phyloP scores from a whole-genome alignment of 805 yeast species.

The Soucietia sequanensis region DNA sequence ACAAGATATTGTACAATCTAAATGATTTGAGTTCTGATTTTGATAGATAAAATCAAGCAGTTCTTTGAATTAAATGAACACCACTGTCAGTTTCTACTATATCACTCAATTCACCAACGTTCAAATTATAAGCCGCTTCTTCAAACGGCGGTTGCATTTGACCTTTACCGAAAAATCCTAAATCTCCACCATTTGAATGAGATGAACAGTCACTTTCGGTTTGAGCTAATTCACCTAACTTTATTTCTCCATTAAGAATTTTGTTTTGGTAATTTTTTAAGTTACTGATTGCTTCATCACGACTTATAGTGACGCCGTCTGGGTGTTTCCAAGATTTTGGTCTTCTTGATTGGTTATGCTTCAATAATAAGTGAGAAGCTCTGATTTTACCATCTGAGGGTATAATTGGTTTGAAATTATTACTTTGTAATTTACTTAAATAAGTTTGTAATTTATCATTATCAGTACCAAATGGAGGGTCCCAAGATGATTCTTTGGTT shows the following conservation, averaged over 20 bases:
- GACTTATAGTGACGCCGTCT: constrained; percentile 68
- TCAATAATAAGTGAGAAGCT: constrained; percentile 78
- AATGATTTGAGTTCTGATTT: no score
- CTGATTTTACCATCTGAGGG: constrained; percentile 58
- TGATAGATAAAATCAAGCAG: constrained; percentile 58
- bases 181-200: constrained; percentile 84
- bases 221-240: constrained; percentile 69
- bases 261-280: constrained; percentile 55
- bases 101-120: constrained; percentile 80
- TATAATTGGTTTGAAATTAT: constrained; percentile 46
- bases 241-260: constrained; percentile 61
- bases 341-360: constrained; percentile 79
- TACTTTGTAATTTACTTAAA: constrained; percentile 38
- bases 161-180: constrained; percentile 85
- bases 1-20: no score
- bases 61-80: constrained; percentile 82
- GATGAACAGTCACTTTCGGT: constrained; percentile 89
- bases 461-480: constrained; percentile 84
- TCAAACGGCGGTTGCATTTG: constrained; percentile 97
- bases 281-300: constrained; percentile 78
- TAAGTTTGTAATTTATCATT: constrained; percentile 55
- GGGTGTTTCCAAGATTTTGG: constrained; percentile 88
- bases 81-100: constrained; percentile 91
- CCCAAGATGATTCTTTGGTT: constrained; percentile 82
- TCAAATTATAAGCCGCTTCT: constrained; percentile 75